Conservation (phyloP, 2,329 filamentous ascomycete species). For the Leptographium flavum region DNA sequence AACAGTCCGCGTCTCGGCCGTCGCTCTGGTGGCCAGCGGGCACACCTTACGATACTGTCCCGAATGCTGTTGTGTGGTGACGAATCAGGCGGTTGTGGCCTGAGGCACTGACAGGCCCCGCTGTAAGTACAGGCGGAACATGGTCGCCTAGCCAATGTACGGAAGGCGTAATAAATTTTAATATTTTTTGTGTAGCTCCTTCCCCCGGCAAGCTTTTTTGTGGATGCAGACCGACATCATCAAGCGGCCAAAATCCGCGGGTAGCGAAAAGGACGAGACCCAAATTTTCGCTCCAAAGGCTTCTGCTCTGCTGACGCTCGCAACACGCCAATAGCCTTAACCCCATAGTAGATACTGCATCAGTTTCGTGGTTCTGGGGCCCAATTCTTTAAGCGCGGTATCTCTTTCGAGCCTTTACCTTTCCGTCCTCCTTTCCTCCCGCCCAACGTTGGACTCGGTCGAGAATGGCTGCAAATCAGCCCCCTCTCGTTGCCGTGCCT, state of each 20-base stretch:
- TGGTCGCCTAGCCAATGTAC: background rate
- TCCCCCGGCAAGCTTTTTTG: slow-evolving; percentile 9
- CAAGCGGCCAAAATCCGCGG: slow-evolving; percentile 8
- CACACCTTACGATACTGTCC: background rate
- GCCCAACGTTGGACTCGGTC: background rate
- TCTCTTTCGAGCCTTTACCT: background rate
- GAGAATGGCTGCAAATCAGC: slow-evolving; percentile 25
- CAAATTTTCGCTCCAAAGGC: background rate
- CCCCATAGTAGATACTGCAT: background rate
- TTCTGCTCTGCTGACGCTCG: background rate
- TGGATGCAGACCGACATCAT: slow-evolving; percentile 11
- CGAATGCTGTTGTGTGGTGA: slow-evolving; percentile 1
- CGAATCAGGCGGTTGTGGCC: slow-evolving; percentile 9
- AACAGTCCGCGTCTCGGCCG: no score
- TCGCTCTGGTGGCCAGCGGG: no score
- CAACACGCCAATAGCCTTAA: background rate
- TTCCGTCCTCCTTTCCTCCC: background rate
- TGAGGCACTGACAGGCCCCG: slow-evolving; percentile 5
- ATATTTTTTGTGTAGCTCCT: slow-evolving; percentile 12
- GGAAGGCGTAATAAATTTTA: background rate
- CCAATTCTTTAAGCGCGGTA: background rate
- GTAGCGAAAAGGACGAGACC: background rate
- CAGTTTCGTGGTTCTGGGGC: background rate
- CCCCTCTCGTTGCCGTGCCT: slow-evolving; percentile 20
- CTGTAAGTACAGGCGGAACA: background rate